Conservation (phyloP, 208 protist species). For the Crithidia bombi region DNA sequence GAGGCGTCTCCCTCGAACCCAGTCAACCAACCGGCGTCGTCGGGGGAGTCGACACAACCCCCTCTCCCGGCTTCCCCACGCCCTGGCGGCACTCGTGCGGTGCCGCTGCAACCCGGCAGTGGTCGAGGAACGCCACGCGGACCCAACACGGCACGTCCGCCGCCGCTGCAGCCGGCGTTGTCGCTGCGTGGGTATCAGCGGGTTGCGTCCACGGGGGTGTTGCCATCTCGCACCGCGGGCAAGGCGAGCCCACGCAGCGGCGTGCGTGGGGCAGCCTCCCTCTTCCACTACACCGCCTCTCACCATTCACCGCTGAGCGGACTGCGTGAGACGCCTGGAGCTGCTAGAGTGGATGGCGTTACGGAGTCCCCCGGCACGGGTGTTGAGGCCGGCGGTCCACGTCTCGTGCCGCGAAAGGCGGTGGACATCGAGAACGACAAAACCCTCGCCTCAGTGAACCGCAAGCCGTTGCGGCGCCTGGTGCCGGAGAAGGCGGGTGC, state of each 20-base stretch:
- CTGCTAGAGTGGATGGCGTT: neutral
- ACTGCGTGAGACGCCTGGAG: neutral
- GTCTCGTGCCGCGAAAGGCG: neutral
- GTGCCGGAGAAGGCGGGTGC: conserved; percentile 11
- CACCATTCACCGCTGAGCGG: neutral
- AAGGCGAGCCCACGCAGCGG: neutral
- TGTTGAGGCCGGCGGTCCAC: conserved; percentile 1
- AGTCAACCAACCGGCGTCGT: neutral
- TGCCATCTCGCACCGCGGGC: neutral
- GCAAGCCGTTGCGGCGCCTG: conserved; percentile 13
- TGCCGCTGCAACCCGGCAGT: neutral
- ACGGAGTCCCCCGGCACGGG: neutral
- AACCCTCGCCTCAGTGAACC: conserved; percentile 12
- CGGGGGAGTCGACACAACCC: neutral
- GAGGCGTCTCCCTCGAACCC: neutral
- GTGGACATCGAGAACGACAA: neutral
- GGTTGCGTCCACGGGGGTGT: conserved; percentile 2
- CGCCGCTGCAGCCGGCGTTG: neutral
- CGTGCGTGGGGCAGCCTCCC: neutral
- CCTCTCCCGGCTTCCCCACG: neutral
- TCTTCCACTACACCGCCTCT: neutral
- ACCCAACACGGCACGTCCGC: conserved; percentile 9
- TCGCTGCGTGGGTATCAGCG: conserved; percentile 16
- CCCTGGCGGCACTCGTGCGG: neutral
- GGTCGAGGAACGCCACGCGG: neutral